Evolutionary conservation across 257 asterid species (phyloP), one percentile per base, ranked within the genome.

Genomic region (Ehretia macrophylla): DNA sequence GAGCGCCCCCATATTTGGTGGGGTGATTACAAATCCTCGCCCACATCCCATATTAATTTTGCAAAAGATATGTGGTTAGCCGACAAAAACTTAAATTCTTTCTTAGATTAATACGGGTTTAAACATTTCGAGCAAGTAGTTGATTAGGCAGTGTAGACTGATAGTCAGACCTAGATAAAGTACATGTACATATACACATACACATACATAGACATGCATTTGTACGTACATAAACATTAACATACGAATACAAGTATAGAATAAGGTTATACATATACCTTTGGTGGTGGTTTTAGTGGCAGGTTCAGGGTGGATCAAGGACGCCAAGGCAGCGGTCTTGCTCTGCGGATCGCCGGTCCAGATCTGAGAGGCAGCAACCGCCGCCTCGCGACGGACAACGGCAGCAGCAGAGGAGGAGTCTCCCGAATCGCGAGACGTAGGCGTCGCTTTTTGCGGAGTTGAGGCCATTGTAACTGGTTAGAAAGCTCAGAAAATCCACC

Each of bases 391-490:
- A 12, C 46, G 67, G 13, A 58, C 55, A 13, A 57, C 47, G 62
- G 67, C 65, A 14, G 68, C 60, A 13, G 59, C 37, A 17, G 60
- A 9, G 27, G 70, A 38, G 55, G 72, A 60, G 9, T 51, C 56
- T 48, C 56, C 46, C 12, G 22, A 10, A 23, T 47, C 65, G 1
- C 69, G 68, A 72, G 75, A 47, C 55, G 74, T 37, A 70, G 58
- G 56, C 95, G 90, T 76, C 95, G 92, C 76, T 73, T 85, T 83
- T 83, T 88, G 69, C 96, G 75, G 21, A 87, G 85, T 50, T 85
- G 96, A 70, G 95, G 95, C 96, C 96, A 88, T 88, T 88, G 93
- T 58, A 81, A 77, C 69, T 84, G 96, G 70, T 85, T 85, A 58
- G 85, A 81, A 60, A 85, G 72, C 80, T 85, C 82, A 53, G 90